Conservation (phyloP, 192 early-diverging fungal species). For the Linnemannia schmuckeri region DNA sequence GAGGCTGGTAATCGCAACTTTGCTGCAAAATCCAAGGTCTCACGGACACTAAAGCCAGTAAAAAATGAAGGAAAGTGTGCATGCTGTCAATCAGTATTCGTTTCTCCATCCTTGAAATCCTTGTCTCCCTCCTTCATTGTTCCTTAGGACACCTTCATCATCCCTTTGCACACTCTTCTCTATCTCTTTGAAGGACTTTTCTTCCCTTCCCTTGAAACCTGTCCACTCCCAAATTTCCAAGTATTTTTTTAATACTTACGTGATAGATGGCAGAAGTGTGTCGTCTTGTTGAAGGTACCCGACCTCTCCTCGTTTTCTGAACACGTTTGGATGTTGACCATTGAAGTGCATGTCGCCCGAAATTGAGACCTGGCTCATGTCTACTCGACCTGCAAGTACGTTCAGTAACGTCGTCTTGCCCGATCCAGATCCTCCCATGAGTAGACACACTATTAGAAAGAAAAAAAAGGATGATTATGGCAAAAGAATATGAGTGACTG, state of each 20-base stretch:
- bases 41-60: constrained; percentile 38
- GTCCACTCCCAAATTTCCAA: too few species aligned
- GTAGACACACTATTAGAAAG: constrained; percentile 10
- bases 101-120: neutral
- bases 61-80: neutral
- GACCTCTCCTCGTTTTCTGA: neutral
- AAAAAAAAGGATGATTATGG: neutral
- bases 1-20: constrained; percentile 49
- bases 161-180: too few species aligned
- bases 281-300: constrained; percentile 30
- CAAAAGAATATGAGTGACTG: neutral
- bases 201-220: neutral
- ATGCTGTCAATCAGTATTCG: too few species aligned
- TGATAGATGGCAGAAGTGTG: constrained; percentile 5
- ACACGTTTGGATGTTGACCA: neutral
- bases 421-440: constrained; percentile 17
- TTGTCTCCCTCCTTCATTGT: neutral
- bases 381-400: constrained; percentile 8
- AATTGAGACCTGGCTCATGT: neutral
- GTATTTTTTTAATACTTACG: neutral
- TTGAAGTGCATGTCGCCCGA: constrained; percentile 4
- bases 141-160: too few species aligned
- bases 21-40: constrained; percentile 79
- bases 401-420: constrained; percentile 26
- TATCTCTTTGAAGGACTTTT: neutral